Evolutionary conservation across 306 rosid genomes (phyloP).

Genomic region (Herpetospermum pedunculosum): DNA sequence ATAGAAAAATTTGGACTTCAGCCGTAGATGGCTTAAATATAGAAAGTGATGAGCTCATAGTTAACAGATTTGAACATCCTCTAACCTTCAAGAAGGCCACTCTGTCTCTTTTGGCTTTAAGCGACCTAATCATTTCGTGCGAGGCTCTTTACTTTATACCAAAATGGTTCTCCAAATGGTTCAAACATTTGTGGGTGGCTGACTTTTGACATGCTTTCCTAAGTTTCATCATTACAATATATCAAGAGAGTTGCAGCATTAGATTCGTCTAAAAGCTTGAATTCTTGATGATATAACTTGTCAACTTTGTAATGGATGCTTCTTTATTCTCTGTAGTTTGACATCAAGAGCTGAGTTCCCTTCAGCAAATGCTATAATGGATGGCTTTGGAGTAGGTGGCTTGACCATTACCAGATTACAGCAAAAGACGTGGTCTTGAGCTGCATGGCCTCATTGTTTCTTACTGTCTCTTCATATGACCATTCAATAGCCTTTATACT

Average conservation of each 20-base stretch:
- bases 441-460: neutral
- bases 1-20: neutral
- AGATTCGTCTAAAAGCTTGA: neutral
- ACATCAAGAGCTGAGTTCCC: conserved; percentile 97
- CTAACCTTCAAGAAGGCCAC: neutral
- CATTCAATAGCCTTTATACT: neutral
- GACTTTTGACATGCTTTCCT: neutral
- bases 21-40: neutral
- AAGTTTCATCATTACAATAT: neutral
- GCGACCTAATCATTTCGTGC: neutral
- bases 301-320: neutral
- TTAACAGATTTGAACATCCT: neutral
- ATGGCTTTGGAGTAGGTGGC: conserved; percentile 87
- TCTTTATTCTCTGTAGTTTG: conserved; percentile 32
- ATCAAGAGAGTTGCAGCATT: neutral
- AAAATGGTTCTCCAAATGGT: neutral
- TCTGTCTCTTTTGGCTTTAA: neutral
- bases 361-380: conserved; percentile 57
- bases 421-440: conserved; percentile 24
- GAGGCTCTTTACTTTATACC: neutral
- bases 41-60: neutral
- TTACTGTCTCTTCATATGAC: neutral
- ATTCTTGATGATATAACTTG: neutral
- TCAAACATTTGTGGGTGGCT: too few species aligned
- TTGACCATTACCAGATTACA: conserved; percentile 54